Base-by-base conservation (phyloP, 2,329 filamentous ascomycete species). In the Harringtonia aguacate region DNA sequence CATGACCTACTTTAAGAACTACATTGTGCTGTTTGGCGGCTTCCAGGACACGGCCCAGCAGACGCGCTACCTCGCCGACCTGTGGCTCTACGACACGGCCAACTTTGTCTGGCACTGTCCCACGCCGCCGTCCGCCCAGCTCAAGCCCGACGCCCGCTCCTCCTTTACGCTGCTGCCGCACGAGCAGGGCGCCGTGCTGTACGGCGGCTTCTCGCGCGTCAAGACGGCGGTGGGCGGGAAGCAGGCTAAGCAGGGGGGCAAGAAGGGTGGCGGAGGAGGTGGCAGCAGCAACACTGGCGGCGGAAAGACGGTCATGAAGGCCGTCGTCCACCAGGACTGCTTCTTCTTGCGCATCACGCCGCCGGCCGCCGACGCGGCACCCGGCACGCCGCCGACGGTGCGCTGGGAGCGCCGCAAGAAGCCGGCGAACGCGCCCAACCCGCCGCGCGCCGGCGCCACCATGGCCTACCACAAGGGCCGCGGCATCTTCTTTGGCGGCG, bases 1-100 rank as follows among this genome's bases (percentile, higher is more conserved):
- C 52, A 95, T 98, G 88, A 94, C 89, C 3, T 90, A 86, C 61
- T 97, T 79, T 73, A 97, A 97, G 67, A 87, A 95, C 59, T 97
- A 95, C 63, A 88, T 98, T 49, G 77, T 98, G 46, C 70, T 98
- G 1, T 97, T 95, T 58, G 92, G 92, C 46, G 92, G 92, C 1
- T 98, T 98, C 61, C 92, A 98, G 64, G 92, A 97, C 60, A 97
- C 90, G 1, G 90, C 86, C 10, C 87, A 94, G 60, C 84, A 89
- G 60, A 97, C 90, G 6, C 94, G 89, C 59, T 98, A 98, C 60
- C 67, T 98, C 15, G 81, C 84, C 33, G 92, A 98, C 61, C 68
- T 97, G 30, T 98, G 92, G 90, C 74, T 97, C 43, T 98, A 95
- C 62, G 92, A 98, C 63, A 94, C 87, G 28, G 65, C 84, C 55